A percentile compares a stretch with the other conserved stretches of the same genome.
Evolutionary conservation across 2,329 filamentous ascomycete genomes (phyloP).

Genomic region (Magnaporthiopsis rhizophila): DNA sequence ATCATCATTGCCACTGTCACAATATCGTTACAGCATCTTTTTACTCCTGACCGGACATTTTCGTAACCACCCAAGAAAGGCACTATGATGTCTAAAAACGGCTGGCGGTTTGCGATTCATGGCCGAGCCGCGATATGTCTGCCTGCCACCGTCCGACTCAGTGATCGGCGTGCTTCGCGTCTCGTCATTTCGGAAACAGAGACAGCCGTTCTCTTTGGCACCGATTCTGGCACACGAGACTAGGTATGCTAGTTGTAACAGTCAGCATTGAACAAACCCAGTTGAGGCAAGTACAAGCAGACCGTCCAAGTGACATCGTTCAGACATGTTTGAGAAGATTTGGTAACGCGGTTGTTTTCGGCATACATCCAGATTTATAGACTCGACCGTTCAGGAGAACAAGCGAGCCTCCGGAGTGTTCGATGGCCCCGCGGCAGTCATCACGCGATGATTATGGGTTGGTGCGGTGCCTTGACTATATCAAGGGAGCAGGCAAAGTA

Average conservation of each 20-base stretch:
- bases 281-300: too few relatives aligned
- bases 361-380: constrained; percentile 23
- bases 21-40: too few relatives aligned
- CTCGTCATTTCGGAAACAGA: neutral
- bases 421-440: constrained; percentile 32
- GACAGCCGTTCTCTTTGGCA: neutral
- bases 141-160: neutral
- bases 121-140: too few relatives aligned
- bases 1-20: too few relatives aligned
- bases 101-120: too few relatives aligned
- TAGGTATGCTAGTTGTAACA: neutral
- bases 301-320: constrained; percentile 4
- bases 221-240: neutral
- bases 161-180: neutral
- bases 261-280: neutral
- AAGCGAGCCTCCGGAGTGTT: constrained; percentile 16
- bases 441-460: constrained; percentile 16
- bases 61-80: too few relatives aligned
- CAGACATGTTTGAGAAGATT: constrained; percentile 29
- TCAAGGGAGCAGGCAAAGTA: neutral
- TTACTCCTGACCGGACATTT: too few relatives aligned
- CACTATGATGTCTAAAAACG: too few relatives aligned
- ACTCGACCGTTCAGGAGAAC: neutral
- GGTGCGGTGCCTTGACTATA: neutral
- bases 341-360: constrained; percentile 41